Evolutionary conservation across 2,329 filamentous ascomycete species (phyloP).

Genomic region (Beauveria scarabaeidicola): DNA sequence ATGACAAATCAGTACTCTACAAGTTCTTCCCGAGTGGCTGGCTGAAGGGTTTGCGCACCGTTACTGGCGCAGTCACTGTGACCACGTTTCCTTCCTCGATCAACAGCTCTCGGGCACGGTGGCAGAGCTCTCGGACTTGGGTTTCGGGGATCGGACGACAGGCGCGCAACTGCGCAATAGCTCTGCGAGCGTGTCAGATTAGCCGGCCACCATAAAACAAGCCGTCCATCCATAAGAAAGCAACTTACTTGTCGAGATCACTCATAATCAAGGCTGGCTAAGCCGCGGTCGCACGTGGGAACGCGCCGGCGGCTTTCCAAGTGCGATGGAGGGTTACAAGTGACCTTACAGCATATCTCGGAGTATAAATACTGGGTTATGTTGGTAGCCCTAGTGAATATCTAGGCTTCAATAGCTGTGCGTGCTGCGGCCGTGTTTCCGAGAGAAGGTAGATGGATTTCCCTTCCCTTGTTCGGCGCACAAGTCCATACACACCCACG

Average conservation of each 20-base stretch:
- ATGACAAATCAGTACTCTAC: background rate
- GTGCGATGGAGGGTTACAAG: background rate
- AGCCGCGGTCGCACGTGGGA: constrained; percentile 15
- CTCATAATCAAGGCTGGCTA: constrained; percentile 53
- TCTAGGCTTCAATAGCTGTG: background rate
- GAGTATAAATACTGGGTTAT: background rate
- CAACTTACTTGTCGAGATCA: constrained; percentile 76
- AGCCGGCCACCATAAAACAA: background rate
- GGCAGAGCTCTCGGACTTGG: constrained; percentile 92
- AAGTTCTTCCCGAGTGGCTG: background rate
- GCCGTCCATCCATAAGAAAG: background rate
- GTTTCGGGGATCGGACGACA: constrained; percentile 93
- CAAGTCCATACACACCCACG: background rate
- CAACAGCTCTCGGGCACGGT: constrained; percentile 90
- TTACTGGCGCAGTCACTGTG: constrained; percentile 88
- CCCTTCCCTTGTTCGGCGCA: background rate
- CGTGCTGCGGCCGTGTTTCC: background rate
- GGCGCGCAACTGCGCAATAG: constrained; percentile 88
- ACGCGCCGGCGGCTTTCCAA: constrained; percentile 16
- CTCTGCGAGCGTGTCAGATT: constrained; percentile 42
- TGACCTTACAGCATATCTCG: background rate
- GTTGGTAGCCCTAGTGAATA: background rate
- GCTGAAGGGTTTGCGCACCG: constrained; percentile 43
- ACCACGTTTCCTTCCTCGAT: constrained; percentile 98
- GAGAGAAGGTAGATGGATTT: background rate